A percentile compares a stretch with the other conserved stretches of the same genome.
Evolutionary conservation across 805 yeast species (phyloP).

Genomic region (Cyberlindnera subsufficiens): DNA sequence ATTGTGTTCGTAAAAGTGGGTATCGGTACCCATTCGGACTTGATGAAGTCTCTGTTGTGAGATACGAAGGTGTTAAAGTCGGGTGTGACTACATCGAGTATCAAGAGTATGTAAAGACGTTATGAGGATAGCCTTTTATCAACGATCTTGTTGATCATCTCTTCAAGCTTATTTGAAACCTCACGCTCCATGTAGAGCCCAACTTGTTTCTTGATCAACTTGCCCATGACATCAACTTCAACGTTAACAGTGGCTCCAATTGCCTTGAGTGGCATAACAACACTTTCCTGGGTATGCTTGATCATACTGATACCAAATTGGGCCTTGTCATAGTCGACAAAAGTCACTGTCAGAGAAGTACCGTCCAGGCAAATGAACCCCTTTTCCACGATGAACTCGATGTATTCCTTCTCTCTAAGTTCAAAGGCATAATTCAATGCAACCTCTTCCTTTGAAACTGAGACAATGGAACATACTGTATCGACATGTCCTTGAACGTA

Average conservation of each 20-base stretch:
- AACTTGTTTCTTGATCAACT: conserved; percentile 84
- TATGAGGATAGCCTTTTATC: conserved; percentile 32
- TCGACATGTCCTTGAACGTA: conserved; percentile 98
- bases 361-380: conserved; percentile 95
- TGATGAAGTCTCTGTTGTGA: conserved; percentile 36
- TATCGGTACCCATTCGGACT: conserved; percentile 26
- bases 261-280: conserved; percentile 60
- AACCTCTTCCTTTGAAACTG: conserved; percentile 52
- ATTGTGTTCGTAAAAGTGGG: conserved; percentile 74
- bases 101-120: conserved; percentile 8
- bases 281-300: conserved; percentile 81
- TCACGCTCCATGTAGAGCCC: conserved; percentile 35
- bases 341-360: conserved; percentile 81
- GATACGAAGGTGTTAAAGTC: conserved; percentile 52
- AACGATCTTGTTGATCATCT: conserved; percentile 26
- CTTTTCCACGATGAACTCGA: conserved; percentile 81
- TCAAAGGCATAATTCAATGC: conserved; percentile 72
- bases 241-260: conserved; percentile 70
- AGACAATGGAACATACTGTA: conserved; percentile 37
- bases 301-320: conserved; percentile 86
- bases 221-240: conserved; percentile 94
- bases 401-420: conserved; percentile 53
- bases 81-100: conserved; percentile 37
- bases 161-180: conserved; percentile 23
- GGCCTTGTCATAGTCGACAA: conserved; percentile 52